Evolutionary conservation across 768 basidiomycete genomes (phyloP), one percentile per base, ranked within the genome.

Genomic region (Lepiota brunneoincarnata): DNA sequence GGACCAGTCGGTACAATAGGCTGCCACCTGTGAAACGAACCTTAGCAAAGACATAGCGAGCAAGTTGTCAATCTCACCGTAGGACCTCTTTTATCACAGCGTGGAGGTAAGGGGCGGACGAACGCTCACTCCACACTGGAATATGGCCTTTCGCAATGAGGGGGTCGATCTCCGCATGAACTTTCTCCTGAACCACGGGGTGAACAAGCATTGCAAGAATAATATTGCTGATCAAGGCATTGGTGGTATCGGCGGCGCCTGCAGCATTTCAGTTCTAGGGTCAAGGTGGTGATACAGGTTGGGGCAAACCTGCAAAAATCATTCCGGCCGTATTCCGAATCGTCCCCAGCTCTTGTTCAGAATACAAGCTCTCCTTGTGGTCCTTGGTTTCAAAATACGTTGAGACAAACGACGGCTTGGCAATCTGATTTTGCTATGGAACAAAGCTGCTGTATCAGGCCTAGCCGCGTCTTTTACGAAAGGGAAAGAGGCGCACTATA

Each of bases 171-270:
- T 58, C 57, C 10, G 26, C 24, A 4, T 55, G 53, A n/a, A 43
- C 57, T 21, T 38, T 54, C 2, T 20, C 20, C 24, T 58, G 57
- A 20, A 55, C 44, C 4, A 50, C 53, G 5, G 53, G 57, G 24
- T 26, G 24, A 14, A 34, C 14, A 15, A 58, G 49, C 53, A 58
- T 58, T 4, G 68, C 64, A 3, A 72, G 69, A 6, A 68, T 66
- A 61, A 74, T 73, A 64, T 70, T 72, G 49, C 69, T 67, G 49
- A 73, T 70, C 38, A 72, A 64, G 5, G 64, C 66, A 20, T 71
- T 63, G 0, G 71, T 72, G 2, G 57, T 37, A 21, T 52, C 57
- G 20, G 52, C 31, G 11, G 31, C 31, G 11, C 31, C 31, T 31
- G 7, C 31, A 9, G 11, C 7, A 31, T 9, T 9, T 31, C 7